Evolutionary conservation across 2,329 filamentous ascomycete species (phyloP).

Genomic region (Trichoderma koningiopsis): DNA sequence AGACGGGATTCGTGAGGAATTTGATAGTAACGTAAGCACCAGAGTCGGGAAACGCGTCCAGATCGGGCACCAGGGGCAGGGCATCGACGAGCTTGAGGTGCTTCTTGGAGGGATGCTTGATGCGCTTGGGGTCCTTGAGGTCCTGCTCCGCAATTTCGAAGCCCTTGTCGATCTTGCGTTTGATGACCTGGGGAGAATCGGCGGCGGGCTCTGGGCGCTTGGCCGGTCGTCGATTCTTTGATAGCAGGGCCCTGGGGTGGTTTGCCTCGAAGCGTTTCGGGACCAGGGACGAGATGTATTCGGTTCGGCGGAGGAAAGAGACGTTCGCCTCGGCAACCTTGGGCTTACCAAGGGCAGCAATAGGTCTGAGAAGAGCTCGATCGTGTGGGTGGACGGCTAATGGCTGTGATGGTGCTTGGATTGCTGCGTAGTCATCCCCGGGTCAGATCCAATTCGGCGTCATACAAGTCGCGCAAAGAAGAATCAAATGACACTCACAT

Average conservation of each 20-base stretch:
- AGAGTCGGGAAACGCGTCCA: slow-evolving; percentile 69
- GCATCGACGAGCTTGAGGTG: slow-evolving; percentile 61
- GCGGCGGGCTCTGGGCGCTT: slow-evolving; percentile 61
- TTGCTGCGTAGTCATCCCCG: slow-evolving; percentile 55
- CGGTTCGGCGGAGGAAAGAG: slow-evolving; percentile 92
- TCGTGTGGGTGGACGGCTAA: slow-evolving; percentile 81
- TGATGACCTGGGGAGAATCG: slow-evolving; percentile 67
- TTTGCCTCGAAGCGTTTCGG: slow-evolving; percentile 53
- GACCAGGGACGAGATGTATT: slow-evolving; percentile 77
- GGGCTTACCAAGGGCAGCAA: slow-evolving; percentile 82
- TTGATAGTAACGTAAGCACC: slow-evolving; percentile 71
- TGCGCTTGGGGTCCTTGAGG: slow-evolving; percentile 55
- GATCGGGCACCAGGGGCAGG: slow-evolving; percentile 64
- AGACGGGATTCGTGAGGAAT: slow-evolving; percentile 66
- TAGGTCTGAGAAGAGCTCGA: slow-evolving; percentile 77
- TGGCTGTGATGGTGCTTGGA: slow-evolving; percentile 73
- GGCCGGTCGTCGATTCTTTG: slow-evolving; percentile 41
- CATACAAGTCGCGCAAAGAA: background rate
- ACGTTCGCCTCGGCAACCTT: slow-evolving; percentile 75
- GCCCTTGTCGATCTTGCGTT: slow-evolving; percentile 65
- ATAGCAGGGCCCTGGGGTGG: slow-evolving; percentile 43
- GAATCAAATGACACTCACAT: slow-evolving; percentile 55
- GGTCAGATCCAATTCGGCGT: slow-evolving; percentile 21
- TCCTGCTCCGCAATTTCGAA: slow-evolving; percentile 58
- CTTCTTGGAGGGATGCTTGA: slow-evolving; percentile 62